Conservation (phyloP, 1,284 basidiomycete species). For the Papiliotrema terrestris region DNA sequence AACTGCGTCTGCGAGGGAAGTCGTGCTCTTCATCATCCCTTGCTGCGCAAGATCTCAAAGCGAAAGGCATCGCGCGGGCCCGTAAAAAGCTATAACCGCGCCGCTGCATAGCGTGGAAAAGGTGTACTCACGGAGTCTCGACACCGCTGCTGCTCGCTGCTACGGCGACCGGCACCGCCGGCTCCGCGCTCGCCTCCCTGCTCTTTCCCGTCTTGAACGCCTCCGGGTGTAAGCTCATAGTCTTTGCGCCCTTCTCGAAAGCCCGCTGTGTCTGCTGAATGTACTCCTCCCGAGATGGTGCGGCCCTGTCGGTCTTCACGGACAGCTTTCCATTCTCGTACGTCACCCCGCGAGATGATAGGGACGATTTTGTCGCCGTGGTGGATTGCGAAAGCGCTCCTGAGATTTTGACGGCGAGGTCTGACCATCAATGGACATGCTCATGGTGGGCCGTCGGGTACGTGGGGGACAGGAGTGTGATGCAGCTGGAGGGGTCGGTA, state of each 20-base stretch:
- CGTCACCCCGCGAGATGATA: conserved; percentile 20
- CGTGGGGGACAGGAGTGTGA: not conserved
- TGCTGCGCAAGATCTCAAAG: too few relatives aligned
- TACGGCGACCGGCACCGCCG: not conserved
- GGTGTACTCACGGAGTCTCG: conserved; percentile 21
- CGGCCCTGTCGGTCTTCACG: conserved; percentile 30
- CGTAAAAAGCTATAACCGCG: too few relatives aligned
- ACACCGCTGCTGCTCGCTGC: conserved; percentile 9
- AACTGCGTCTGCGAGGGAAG: too few relatives aligned
- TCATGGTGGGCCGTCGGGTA: not conserved
- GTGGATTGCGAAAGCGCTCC: conserved; percentile 11
- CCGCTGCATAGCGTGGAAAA: too few relatives aligned
- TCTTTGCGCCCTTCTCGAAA: conserved; percentile 33
- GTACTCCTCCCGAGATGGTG: conserved; percentile 31
- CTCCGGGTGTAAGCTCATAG: conserved; percentile 24
- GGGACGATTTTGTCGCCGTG: conserved; percentile 8
- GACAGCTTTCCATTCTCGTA: conserved; percentile 21
- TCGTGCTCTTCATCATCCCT: too few relatives aligned
- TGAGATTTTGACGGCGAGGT: conserved; percentile 15
- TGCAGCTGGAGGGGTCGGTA: not conserved
- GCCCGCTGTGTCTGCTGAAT: conserved; percentile 31
- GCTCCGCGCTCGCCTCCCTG: conserved; percentile 4
- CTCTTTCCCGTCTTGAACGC: conserved; percentile 23
- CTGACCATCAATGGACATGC: conserved; percentile 6
- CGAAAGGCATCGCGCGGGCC: too few relatives aligned